Percentiles rank a stretch among this genome's conserved stretches.
phyloP scores from a whole-genome alignment of 805 yeast species.

The Priceomyces haplophilus region DNA sequence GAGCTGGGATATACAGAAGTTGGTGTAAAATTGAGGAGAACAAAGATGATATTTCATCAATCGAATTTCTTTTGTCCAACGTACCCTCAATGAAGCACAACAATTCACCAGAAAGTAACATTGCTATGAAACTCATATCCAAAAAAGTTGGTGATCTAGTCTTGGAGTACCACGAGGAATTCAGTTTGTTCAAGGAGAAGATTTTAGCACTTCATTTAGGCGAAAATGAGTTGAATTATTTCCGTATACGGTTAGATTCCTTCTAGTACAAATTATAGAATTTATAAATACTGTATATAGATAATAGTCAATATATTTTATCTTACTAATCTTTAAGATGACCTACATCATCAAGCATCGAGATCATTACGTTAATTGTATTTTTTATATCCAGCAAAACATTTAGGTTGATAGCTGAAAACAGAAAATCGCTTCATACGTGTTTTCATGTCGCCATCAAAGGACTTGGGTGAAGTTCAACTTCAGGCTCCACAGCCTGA shows the following conservation, averaged over 20 bases:
- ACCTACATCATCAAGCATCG: background rate
- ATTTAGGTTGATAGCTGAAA: too few species aligned
- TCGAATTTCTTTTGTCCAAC: constrained; percentile 44
- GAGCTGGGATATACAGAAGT: constrained; percentile 56
- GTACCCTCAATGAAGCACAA: constrained; percentile 38
- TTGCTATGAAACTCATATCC: constrained; percentile 54
- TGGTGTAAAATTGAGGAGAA: constrained; percentile 37
- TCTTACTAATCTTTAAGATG: background rate
- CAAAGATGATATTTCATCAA: constrained; percentile 14
- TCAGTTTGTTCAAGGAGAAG: constrained; percentile 27
- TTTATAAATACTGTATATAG: background rate
- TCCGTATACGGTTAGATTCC: constrained; percentile 15
- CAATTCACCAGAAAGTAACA: constrained; percentile 33
- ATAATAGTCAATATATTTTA: background rate
- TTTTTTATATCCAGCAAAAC: too few species aligned
- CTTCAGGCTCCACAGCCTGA: constrained; percentile 79
- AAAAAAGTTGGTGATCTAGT: constrained; percentile 45
- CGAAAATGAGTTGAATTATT: constrained; percentile 43
- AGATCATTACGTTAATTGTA: too few species aligned
- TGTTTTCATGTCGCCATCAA: constrained; percentile 22
- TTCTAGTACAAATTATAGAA: background rate
- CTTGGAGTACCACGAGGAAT: constrained; percentile 17
- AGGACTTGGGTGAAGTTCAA: constrained; percentile 14
- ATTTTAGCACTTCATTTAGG: constrained; percentile 42
- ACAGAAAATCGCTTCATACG: too few species aligned